Conservation (phyloP, 2,329 filamentous ascomycete genomes). For the Colletotrichum karsti region DNA sequence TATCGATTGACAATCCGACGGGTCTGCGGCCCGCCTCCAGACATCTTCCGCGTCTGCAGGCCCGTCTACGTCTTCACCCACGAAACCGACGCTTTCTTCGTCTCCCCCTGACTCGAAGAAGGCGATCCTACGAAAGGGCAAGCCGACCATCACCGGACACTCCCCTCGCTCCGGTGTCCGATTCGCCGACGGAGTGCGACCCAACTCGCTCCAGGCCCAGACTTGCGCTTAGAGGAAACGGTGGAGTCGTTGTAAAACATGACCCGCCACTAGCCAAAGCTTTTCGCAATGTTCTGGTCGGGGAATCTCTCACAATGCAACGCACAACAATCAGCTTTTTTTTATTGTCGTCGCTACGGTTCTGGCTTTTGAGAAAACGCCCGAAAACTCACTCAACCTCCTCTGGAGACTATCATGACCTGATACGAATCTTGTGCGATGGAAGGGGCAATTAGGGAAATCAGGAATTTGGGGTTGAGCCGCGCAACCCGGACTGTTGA, state of each 20-base stretch:
- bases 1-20: slow-evolving; percentile 93
- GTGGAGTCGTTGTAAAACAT: slow-evolving; percentile 21
- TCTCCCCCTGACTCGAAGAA: slow-evolving; percentile 46
- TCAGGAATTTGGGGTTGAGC: slow-evolving; percentile 25
- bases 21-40: slow-evolving; percentile 63
- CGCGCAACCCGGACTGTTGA: slow-evolving; percentile 6
- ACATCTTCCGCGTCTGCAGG: slow-evolving; percentile 62
- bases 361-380: slow-evolving; percentile 27
- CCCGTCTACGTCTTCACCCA: slow-evolving; percentile 62
- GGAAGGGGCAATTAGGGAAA: slow-evolving; percentile 25
- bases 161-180: slow-evolving; percentile 49
- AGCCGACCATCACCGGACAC: slow-evolving; percentile 46
- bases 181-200: slow-evolving; percentile 49
- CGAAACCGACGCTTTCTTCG: slow-evolving; percentile 40
- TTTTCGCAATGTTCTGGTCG: slow-evolving; percentile 24
- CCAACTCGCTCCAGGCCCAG: slow-evolving; percentile 39
- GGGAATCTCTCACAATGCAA: slow-evolving; percentile 12
- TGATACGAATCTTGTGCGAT: slow-evolving; percentile 31
- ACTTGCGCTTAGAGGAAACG: slow-evolving; percentile 44
- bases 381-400: slow-evolving; percentile 30
- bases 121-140: slow-evolving; percentile 54
- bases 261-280: slow-evolving; percentile 22
- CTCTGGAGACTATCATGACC: slow-evolving; percentile 30
- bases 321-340: slow-evolving; percentile 14
- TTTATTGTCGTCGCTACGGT: slow-evolving; percentile 24